phyloP scores from a whole-genome alignment of 352 stramenopile genomes.

The Globisporangium polare region DNA sequence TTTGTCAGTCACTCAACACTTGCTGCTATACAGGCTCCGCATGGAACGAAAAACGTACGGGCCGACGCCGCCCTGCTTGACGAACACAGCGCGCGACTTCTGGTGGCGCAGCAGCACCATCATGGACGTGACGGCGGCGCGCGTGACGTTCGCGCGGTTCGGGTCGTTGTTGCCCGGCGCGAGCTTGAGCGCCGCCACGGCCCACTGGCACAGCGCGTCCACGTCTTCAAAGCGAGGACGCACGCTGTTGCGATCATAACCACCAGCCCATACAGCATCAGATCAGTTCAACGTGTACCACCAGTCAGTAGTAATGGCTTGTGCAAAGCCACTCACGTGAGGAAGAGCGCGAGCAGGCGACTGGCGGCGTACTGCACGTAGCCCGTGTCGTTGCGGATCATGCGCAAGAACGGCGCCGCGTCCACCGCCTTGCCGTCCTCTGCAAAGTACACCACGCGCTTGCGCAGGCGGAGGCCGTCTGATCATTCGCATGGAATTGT shows the following conservation, averaged over 20 bases:
- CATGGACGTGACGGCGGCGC: conserved; percentile 88
- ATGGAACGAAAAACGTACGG: no score
- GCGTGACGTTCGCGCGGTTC: conserved; percentile 68
- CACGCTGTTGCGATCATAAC: conserved; percentile 33
- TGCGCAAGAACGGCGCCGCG: conserved; percentile 72
- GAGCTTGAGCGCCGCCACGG: conserved; percentile 69
- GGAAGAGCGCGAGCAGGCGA: conserved; percentile 77
- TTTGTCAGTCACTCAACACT: not conserved
- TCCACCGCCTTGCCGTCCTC: conserved; percentile 71
- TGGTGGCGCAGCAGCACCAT: conserved; percentile 90
- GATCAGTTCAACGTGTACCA: no score
- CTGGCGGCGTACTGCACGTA: conserved; percentile 84
- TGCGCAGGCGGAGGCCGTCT: conserved; percentile 75
- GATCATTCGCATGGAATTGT: not conserved
- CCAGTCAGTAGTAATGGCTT: no score
- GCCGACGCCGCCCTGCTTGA: conserved; percentile 87
- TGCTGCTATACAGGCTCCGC: no score
- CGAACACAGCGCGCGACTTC: conserved; percentile 88
- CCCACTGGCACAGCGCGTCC: conserved; percentile 74
- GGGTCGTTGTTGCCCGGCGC: conserved; percentile 54
- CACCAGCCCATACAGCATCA: not conserved
- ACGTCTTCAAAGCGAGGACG: conserved; percentile 76
- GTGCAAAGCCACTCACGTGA: no score
- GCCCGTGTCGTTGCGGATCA: conserved; percentile 82
- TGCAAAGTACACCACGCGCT: conserved; percentile 77